These are phyloP conservation scores for Hypoxylon sp. DNA, from an alignment of 2,329 filamentous ascomycete genomes.

Conservation along the genomic window DNA sequence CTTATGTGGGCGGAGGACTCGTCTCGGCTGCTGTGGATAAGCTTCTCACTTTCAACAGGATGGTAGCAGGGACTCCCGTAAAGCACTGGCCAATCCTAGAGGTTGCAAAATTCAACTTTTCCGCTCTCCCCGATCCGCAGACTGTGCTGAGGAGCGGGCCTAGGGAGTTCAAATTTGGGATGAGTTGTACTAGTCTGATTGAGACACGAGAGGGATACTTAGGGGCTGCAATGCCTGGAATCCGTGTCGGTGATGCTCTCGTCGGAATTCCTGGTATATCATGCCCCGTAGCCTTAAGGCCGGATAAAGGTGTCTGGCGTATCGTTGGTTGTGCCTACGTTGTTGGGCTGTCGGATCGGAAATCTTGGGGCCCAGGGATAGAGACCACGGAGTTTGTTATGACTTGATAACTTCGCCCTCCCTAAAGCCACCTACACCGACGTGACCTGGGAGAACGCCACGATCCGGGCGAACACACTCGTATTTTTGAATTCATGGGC, in stretches of 20 bases:
- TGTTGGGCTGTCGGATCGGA: conserved; percentile 8
- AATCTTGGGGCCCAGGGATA: conserved; percentile 6
- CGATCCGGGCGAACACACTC: conserved; percentile 68
- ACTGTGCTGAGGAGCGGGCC: conserved; percentile 10
- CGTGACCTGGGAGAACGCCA: conserved; percentile 47
- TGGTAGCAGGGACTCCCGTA: background rate
- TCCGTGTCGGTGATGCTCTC: conserved; percentile 3
- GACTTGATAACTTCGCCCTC: conserved; percentile 21
- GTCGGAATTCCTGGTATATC: conserved; percentile 17
- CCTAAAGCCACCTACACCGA: conserved; percentile 47
- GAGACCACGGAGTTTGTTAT: background rate
- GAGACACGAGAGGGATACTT: conserved; percentile 11
- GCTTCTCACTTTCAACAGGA: conserved; percentile 13
- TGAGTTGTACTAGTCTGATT: conserved; percentile 14
- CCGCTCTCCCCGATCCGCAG: conserved; percentile 8
- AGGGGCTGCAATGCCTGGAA: conserved; percentile 11
- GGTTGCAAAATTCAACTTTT: conserved; percentile 14
- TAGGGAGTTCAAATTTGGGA: conserved; percentile 6
- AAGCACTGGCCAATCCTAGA: conserved; percentile 19
- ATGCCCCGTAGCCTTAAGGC: background rate
- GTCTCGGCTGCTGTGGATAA: conserved; percentile 1
- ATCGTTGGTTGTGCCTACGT: conserved; percentile 9
- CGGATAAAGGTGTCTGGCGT: background rate
- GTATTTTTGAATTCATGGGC: conserved; percentile 53
- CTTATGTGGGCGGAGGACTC: conserved; percentile 6